Evolutionary conservation across 140 eudicot species (phyloP).

Genomic region (Oenanthe javanica): DNA sequence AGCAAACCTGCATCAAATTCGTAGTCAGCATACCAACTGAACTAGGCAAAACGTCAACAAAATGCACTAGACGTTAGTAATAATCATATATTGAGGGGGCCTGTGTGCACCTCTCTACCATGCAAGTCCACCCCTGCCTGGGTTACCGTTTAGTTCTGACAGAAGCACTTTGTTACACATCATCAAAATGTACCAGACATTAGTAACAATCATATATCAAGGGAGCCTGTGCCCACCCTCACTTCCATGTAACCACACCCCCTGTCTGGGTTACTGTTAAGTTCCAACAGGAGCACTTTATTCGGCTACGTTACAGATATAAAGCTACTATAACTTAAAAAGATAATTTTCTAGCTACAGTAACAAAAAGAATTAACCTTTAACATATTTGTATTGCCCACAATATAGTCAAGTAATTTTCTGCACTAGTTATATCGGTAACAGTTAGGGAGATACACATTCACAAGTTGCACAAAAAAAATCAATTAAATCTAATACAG

Average conservation of each 20-base stretch:
- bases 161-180: not conserved
- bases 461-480: not conserved
- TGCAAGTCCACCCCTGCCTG: not conserved
- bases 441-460: not conserved
- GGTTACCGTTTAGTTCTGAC: not conserved
- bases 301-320: not conserved
- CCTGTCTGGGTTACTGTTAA: not conserved
- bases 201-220: not conserved
- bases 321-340: not conserved
- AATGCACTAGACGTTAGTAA: not conserved
- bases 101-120: not conserved
- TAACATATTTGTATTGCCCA: not conserved
- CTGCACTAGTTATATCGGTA: not conserved
- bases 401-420: not conserved
- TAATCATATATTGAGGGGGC: not conserved
- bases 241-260: too few relatives aligned
- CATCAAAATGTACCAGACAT: not conserved
- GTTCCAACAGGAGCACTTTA: not conserved
- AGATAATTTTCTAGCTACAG: not conserved
- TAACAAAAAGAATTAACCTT: not conserved
- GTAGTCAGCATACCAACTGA: not conserved
- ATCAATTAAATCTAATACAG: not conserved
- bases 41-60: not conserved
- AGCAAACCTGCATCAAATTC: not conserved
- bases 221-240: too few relatives aligned